phyloP scores from a whole-genome alignment of 2,329 filamentous ascomycete genomes.

The Beauveria pseudobassiana region DNA sequence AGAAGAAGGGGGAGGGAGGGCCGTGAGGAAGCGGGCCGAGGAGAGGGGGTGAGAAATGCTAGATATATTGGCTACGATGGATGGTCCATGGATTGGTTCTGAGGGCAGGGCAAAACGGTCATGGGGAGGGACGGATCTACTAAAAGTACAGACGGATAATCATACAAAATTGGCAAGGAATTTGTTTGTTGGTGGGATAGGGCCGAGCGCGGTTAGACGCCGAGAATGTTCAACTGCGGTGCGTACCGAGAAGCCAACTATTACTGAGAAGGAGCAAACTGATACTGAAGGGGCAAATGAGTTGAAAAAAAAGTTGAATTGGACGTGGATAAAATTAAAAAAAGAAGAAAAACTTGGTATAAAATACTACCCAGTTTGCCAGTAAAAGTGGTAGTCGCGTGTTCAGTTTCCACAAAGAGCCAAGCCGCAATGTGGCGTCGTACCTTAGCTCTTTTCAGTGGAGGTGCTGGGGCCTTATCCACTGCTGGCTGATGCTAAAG shows the following conservation, averaged over 20 bases:
- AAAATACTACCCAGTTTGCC: no score
- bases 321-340: no score
- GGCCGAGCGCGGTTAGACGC: neutral
- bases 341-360: no score
- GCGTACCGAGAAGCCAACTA: neutral
- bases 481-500: neutral
- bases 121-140: neutral
- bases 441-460: neutral
- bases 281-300: no score
- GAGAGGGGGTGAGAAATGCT: neutral
- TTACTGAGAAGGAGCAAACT: no score
- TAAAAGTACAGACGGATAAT: no score
- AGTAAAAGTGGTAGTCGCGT: neutral
- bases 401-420: slow-evolving; percentile 8
- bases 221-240: neutral
- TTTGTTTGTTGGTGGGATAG: neutral
- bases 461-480: neutral
- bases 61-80: neutral
- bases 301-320: no score
- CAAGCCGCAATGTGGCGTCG: neutral
- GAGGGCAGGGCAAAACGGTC: neutral
- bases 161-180: no score
- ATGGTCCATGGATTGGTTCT: neutral
- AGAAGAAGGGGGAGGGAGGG: neutral
- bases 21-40: neutral